These are phyloP conservation scores for Backusella psychrophila DNA, from an alignment of 192 early-diverging fungal species.

Conservation along the genomic window DNA sequence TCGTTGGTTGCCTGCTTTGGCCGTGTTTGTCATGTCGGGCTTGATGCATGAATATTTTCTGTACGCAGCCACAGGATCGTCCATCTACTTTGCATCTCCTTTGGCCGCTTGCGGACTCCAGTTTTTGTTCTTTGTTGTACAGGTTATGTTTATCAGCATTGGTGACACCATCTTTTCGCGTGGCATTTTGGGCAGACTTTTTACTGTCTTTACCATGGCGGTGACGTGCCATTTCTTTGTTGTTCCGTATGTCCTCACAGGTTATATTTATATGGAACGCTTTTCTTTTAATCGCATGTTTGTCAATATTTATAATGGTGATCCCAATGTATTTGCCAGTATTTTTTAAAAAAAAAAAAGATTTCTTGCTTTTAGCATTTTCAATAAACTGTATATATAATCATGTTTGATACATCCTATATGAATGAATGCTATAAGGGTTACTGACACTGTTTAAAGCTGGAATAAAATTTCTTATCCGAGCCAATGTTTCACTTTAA, in stretches of 20 bases:
- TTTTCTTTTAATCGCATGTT: conserved; percentile 4
- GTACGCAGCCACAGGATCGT: neutral
- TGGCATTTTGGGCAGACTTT: neutral
- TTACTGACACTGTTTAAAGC: no score
- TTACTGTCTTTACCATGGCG: neutral
- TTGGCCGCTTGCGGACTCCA: neutral
- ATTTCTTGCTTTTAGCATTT: neutral
- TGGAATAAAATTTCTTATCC: no score
- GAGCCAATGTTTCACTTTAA: no score
- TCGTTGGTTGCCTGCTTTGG: conserved; percentile 6
- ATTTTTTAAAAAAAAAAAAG: neutral
- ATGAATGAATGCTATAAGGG: neutral
- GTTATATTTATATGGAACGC: conserved; percentile 14
- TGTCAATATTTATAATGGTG: neutral
- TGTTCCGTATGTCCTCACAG: conserved; percentile 14
- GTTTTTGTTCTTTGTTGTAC: conserved; percentile 12
- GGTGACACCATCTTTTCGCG: conserved; percentile 1
- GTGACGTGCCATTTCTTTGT: conserved; percentile 14
- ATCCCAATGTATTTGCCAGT: neutral
- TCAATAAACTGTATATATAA: neutral
- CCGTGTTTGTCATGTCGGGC: conserved; percentile 14
- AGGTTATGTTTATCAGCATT: neutral
- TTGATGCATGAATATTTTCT: conserved; percentile 21
- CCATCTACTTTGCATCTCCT: neutral
- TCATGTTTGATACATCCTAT: neutral